Evolutionary conservation across 345 rosid species (phyloP).

Genomic region (Brassica juncea): DNA sequence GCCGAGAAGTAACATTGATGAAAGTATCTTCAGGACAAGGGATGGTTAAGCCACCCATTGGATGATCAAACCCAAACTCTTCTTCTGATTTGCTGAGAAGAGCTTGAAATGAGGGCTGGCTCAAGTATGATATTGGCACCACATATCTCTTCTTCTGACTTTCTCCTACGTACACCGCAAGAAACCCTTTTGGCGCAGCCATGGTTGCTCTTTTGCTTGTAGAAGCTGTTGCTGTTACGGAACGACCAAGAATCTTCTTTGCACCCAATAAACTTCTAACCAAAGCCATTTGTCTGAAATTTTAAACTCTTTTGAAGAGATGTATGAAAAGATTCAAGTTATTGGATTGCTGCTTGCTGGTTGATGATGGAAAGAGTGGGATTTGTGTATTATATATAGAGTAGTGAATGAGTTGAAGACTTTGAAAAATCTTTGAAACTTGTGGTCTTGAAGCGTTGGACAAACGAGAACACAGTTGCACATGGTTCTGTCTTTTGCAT

Average conservation of each 20-base stretch:
- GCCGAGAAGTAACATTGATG: constrained; percentile 38
- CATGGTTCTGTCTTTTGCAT: constrained; percentile 29
- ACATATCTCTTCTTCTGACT: constrained; percentile 45
- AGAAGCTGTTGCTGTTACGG: constrained; percentile 23
- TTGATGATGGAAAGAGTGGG: constrained; percentile 13
- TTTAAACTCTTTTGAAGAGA: constrained; percentile 18
- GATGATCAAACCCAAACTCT: constrained; percentile 55
- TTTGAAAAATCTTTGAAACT: background rate
- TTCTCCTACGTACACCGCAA: constrained; percentile 51
- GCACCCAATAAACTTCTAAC: constrained; percentile 31
- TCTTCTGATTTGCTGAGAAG: constrained; percentile 51
- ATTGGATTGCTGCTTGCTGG: constrained; percentile 27
- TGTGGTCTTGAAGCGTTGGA: constrained; percentile 27
- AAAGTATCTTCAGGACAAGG: constrained; percentile 56
- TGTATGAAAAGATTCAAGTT: constrained; percentile 15
- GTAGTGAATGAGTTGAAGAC: background rate
- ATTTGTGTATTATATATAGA: constrained; percentile 3
- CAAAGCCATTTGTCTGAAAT: constrained; percentile 26
- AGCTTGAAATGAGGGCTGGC: constrained; percentile 46
- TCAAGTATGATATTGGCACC: constrained; percentile 51
- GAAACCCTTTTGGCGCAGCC: constrained; percentile 39
- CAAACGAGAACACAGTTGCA: background rate
- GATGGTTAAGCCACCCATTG: constrained; percentile 53
- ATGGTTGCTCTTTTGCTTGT: background rate
- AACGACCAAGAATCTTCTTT: constrained; percentile 34